Percentiles rank a stretch among this genome's conserved stretches.
Evolutionary conservation across 257 asterid genomes (phyloP).

Genomic region (Forsythia suspensa): DNA sequence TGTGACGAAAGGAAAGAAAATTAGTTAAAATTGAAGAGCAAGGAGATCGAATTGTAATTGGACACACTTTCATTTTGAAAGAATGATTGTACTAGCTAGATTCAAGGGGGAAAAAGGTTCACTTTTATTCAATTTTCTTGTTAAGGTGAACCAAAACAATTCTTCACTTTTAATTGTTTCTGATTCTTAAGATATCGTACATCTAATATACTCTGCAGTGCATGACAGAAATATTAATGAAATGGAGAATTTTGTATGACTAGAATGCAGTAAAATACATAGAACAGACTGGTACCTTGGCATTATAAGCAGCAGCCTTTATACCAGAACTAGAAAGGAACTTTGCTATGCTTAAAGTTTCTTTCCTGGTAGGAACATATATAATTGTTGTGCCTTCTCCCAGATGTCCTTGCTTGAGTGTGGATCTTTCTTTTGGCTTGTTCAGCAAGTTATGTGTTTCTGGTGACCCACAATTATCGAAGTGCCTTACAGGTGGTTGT

Average conservation of each 20-base stretch:
- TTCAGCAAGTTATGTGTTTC: slow-evolving; percentile 27
- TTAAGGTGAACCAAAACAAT: neutral
- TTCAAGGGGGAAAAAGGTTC: neutral
- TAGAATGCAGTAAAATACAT: slow-evolving; percentile 7
- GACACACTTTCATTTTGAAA: neutral
- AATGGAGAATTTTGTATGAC: slow-evolving; percentile 8
- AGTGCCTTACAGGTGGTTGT: slow-evolving; percentile 29
- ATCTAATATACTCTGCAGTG: neutral
- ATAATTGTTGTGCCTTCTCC: slow-evolving; percentile 67
- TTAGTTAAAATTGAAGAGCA: slow-evolving; percentile 4
- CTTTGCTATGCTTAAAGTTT: slow-evolving; percentile 63
- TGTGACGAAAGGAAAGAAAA: slow-evolving; percentile 28
- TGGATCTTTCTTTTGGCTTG: slow-evolving; percentile 40
- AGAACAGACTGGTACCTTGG: slow-evolving; percentile 51
- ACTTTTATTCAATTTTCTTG: neutral
- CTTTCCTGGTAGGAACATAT: slow-evolving; percentile 75
- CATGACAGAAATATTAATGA: slow-evolving; percentile 6
- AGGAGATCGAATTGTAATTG: slow-evolving; percentile 3
- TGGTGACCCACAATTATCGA: slow-evolving; percentile 22
- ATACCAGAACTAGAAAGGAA: slow-evolving; percentile 61
- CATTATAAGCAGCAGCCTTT: slow-evolving; percentile 82
- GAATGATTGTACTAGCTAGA: neutral
- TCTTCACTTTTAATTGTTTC: neutral
- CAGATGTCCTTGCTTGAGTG: slow-evolving; percentile 30
- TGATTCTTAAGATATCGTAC: neutral